Evolutionary conservation across 768 basidiomycete genomes (phyloP).

Genomic region (Russula dissimulans): DNA sequence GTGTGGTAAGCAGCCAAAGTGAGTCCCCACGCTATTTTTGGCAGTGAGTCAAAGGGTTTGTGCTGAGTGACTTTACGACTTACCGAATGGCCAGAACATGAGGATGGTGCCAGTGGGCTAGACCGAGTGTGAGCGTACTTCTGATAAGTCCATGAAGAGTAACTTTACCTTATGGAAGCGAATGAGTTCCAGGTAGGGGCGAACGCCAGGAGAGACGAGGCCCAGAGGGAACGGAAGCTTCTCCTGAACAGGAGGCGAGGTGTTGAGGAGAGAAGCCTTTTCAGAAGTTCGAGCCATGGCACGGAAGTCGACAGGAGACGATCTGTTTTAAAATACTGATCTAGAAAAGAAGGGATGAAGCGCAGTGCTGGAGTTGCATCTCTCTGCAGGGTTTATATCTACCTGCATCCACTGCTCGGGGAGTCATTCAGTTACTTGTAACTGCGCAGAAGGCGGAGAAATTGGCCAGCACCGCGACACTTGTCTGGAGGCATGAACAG

Average conservation of each 20-base stretch:
- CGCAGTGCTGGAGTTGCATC: not conserved
- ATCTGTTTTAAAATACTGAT: not conserved
- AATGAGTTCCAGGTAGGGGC: slow-evolving; percentile 19
- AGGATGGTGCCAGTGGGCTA: slow-evolving; percentile 19
- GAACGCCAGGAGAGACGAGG: slow-evolving; percentile 15
- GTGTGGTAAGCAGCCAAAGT: slow-evolving; percentile 18
- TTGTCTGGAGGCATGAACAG: not conserved
- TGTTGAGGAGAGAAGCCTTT: slow-evolving; percentile 4
- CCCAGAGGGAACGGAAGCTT: slow-evolving; percentile 20
- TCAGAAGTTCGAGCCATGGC: slow-evolving; percentile 4
- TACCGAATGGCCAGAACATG: slow-evolving; percentile 13
- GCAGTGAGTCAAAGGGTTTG: not conserved
- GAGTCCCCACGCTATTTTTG: slow-evolving; percentile 19
- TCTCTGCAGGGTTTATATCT: not conserved
- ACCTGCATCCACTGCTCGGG: not conserved
- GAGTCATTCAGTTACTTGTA: not conserved
- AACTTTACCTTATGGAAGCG: slow-evolving; percentile 13
- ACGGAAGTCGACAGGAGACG: not conserved
- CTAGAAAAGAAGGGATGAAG: not conserved
- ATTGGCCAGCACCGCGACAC: not conserved
- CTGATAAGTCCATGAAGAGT: not conserved
- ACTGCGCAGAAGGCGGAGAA: not conserved
- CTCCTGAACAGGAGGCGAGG: slow-evolving; percentile 1
- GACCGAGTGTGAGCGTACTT: not conserved
- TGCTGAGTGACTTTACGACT: not conserved